phyloP scores from a whole-genome alignment of 352 stramenopile genomes.

The Phytopythium mirpurense region DNA sequence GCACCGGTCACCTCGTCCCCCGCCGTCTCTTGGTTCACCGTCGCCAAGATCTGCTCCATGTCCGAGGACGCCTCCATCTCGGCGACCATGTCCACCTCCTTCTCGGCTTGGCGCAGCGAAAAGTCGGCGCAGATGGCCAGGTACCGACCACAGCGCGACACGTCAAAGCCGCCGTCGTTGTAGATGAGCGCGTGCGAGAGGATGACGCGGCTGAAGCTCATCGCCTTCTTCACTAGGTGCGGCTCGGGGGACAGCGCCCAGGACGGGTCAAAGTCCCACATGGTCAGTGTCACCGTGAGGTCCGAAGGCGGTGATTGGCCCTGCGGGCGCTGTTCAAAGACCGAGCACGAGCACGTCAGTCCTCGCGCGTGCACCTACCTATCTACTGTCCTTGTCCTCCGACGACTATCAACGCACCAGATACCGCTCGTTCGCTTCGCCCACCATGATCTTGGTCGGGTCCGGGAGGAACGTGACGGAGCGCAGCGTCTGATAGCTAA shows the following conservation, averaged over 20 bases:
- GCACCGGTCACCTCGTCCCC: slow-evolving; percentile 49
- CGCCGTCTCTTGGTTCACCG: slow-evolving; percentile 50
- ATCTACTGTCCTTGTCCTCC: background rate
- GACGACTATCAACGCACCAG: slow-evolving; percentile 32
- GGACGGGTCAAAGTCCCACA: slow-evolving; percentile 93
- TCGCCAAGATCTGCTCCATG: slow-evolving; percentile 66
- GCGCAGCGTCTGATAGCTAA: slow-evolving; percentile 87
- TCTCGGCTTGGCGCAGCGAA: slow-evolving; percentile 85
- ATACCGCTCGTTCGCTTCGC: slow-evolving; percentile 91
- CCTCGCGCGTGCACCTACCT: slow-evolving; percentile 2
- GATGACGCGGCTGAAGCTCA: slow-evolving; percentile 80
- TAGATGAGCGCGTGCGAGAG: slow-evolving; percentile 94
- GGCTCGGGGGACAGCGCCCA: slow-evolving; percentile 73
- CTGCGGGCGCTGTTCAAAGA: slow-evolving; percentile 46
- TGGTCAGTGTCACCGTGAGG: slow-evolving; percentile 91
- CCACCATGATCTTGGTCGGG: slow-evolving; percentile 91
- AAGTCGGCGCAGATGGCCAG: slow-evolving; percentile 95
- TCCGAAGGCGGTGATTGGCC: slow-evolving; percentile 74
- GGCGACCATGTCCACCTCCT: slow-evolving; percentile 76
- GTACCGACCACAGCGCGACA: slow-evolving; percentile 92
- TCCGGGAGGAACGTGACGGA: slow-evolving; percentile 93
- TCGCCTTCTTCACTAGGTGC: slow-evolving; percentile 71
- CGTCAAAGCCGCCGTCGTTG: slow-evolving; percentile 97
- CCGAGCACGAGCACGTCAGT: background rate
- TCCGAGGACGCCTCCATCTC: slow-evolving; percentile 70